phyloP scores from a whole-genome alignment of 305 asterid species.

The Solanum hybrid region DNA sequence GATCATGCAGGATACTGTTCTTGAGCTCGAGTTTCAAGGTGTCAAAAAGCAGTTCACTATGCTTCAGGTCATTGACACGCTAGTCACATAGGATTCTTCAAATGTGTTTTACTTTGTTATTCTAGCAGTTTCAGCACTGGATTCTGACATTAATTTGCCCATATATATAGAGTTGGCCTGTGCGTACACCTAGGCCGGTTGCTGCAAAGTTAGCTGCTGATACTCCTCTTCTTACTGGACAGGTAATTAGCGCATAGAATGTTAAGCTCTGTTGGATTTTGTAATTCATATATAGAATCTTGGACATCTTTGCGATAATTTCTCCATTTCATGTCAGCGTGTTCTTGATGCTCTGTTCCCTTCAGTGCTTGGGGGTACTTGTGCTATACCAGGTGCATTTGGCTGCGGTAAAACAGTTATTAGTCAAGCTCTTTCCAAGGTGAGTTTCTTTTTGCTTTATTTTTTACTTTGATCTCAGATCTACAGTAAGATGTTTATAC shows the following conservation, averaged over 20 bases:
- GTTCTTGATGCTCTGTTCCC: constrained; percentile 99
- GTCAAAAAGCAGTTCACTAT: constrained; percentile 83
- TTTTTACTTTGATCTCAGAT: background rate
- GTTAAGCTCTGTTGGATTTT: background rate
- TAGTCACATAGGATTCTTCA: background rate
- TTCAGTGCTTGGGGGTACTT: constrained; percentile 98
- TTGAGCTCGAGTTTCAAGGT: constrained; percentile 98
- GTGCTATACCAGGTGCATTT: constrained; percentile 99
- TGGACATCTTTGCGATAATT: background rate
- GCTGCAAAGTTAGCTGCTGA: constrained; percentile 97
- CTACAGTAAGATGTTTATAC: background rate
- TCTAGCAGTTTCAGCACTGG: background rate
- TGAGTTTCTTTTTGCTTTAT: constrained; percentile 17
- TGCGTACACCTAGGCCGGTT: constrained; percentile 94
- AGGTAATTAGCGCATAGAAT: constrained; percentile 39
- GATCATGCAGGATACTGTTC: constrained; percentile 78
- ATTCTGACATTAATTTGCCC: background rate
- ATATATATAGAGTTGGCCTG: constrained; percentile 69
- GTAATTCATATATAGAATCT: background rate
- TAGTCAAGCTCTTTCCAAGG: constrained; percentile 99
- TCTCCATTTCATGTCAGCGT: constrained; percentile 48
- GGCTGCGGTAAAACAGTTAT: constrained; percentile 98
- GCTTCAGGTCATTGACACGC: constrained; percentile 67
- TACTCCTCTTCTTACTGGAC: constrained; percentile 96
- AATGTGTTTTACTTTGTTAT: background rate